Base-by-base conservation (phyloP, 2,329 filamentous ascomycete genomes). In the Lojkania enalia region DNA sequence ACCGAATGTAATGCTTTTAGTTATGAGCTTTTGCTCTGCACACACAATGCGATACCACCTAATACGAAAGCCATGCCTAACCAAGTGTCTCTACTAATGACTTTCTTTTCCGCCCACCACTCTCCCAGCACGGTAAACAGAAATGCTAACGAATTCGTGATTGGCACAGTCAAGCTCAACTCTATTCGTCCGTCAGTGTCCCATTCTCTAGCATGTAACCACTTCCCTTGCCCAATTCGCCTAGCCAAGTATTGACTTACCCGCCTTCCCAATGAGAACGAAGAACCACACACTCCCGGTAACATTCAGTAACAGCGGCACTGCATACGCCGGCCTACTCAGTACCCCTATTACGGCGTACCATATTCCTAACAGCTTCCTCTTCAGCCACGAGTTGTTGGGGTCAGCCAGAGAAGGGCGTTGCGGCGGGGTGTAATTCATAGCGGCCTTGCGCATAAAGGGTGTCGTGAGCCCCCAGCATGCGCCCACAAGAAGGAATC, bases 241-340 rank as follows among this genome's bases (percentile, higher is more conserved):
- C 21, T 19, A 11, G 2, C 33, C 12, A 20, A 79, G 86, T 58
- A 71, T 16, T 7, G 9, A 33, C 30, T 7, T 33, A 95, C 90
- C 90, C 60, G 91, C 91, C 69, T 94, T 83, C 5, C 92, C 92
- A 71, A 97, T 92, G 54, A 97, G 76, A 56, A 97, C 72, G 60
- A 97, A 97, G 72, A 97, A 97, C 92, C 92, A 97, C 43, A 96
- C 80, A 64, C 90, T 95, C 20, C 92, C 92, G 2, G 92, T 96
- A 41, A 97, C 73, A 67, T 97, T 97, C 46, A 96, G 72, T 40
- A 96, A 72, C 57, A 97, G 71, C 15, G 92, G 92, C 19, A 95
- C 73, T 4, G 90, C 88, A 71, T 97, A 97, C 14, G 82, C 80
- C 25, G 91, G 91, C 57, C 90, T 90, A 46, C 80, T 77, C 40